These are phyloP conservation scores for Tephrocybe sp. DNA, from an alignment of 768 basidiomycete genomes.

Conservation along the genomic window DNA sequence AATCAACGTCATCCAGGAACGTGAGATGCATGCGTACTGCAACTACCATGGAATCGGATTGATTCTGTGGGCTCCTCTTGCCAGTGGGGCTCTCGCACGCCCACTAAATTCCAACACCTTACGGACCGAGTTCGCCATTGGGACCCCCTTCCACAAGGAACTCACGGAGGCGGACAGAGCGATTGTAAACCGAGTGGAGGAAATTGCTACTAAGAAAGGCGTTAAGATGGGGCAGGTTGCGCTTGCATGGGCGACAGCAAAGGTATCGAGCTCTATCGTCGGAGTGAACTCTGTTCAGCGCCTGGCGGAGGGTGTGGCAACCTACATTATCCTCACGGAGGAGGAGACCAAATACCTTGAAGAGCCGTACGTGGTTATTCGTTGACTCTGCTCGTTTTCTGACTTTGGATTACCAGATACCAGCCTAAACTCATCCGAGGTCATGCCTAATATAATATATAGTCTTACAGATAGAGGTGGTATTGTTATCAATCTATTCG, in stretches of 20 bases:
- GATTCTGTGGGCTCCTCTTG: constrained; percentile 52
- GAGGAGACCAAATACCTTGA: constrained; percentile 44
- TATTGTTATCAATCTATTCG: no score
- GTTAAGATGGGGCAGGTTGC: constrained; percentile 46
- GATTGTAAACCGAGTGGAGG: constrained; percentile 38
- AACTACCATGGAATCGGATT: constrained; percentile 49
- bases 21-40: constrained; percentile 46
- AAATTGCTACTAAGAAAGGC: constrained; percentile 40
- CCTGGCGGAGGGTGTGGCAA: constrained; percentile 19
- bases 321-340: constrained; percentile 30
- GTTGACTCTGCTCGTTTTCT: not conserved
- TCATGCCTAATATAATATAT: constrained; percentile 12
- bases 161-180: constrained; percentile 25
- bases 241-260: constrained; percentile 39
- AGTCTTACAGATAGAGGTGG: no score
- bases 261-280: constrained; percentile 34
- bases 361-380: constrained; percentile 32
- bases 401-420: constrained; percentile 4
- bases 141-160: constrained; percentile 18
- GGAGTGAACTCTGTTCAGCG: constrained; percentile 21
- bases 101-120: constrained; percentile 28
- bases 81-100: constrained; percentile 36
- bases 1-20: constrained; percentile 31
- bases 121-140: constrained; percentile 15
- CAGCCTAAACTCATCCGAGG: constrained; percentile 15